Conservation (phyloP, 352 stramenopile species). For the Phytophthora pini region DNA sequence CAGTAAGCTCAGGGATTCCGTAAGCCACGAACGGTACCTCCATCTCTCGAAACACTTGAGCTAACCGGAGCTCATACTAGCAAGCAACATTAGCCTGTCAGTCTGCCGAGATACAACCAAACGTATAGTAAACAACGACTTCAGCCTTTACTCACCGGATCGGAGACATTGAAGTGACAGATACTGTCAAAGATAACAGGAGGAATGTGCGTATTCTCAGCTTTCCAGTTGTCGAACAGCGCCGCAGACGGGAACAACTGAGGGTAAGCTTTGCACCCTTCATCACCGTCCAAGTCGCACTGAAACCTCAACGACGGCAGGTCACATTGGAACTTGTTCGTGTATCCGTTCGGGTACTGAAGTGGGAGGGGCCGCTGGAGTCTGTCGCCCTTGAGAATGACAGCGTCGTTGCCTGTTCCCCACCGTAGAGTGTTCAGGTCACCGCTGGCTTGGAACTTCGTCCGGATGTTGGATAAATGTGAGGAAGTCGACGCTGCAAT, state of each 20-base stretch:
- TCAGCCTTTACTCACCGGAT: conserved; percentile 37
- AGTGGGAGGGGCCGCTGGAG: conserved; percentile 38
- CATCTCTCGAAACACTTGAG: conserved; percentile 89
- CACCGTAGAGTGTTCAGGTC: conserved; percentile 33
- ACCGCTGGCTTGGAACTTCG: conserved; percentile 14
- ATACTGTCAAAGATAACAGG: conserved; percentile 61
- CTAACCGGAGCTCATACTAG: conserved; percentile 82
- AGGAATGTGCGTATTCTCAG: conserved; percentile 52
- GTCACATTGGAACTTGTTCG: conserved; percentile 58
- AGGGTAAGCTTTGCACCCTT: conserved; percentile 66
- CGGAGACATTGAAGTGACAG: conserved; percentile 72
- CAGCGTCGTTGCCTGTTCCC: conserved; percentile 11
- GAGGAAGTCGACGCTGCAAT: conserved; percentile 5
- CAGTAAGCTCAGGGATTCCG: conserved; percentile 87
- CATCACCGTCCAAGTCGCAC: conserved; percentile 47
- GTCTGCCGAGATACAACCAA: neutral
- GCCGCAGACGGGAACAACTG: conserved; percentile 73
- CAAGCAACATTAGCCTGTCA: conserved; percentile 8
- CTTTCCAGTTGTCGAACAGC: conserved; percentile 85
- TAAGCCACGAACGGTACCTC: conserved; percentile 96
- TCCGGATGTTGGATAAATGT: conserved; percentile 11
- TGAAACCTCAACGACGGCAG: conserved; percentile 64
- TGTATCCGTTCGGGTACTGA: conserved; percentile 53
- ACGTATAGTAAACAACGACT: neutral
- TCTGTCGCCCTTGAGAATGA: conserved; percentile 44